Conservation (phyloP, 2,329 filamentous ascomycete species). For the Pseudogymnoascus sp. region DNA sequence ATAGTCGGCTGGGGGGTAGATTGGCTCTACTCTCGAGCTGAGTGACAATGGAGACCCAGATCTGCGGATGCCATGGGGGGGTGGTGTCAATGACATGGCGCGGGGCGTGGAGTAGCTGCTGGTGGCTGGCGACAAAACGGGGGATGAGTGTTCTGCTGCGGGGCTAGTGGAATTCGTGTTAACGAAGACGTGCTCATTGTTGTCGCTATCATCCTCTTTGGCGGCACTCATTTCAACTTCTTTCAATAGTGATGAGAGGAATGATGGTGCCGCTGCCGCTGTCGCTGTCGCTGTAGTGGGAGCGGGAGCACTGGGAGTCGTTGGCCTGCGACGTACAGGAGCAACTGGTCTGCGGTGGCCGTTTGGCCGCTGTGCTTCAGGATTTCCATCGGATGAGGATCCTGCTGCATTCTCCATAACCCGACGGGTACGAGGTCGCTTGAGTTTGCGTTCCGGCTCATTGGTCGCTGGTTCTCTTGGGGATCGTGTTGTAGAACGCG, state of each 20-base stretch:
- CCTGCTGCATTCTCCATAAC: constrained; percentile 44
- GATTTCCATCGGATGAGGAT: constrained; percentile 33
- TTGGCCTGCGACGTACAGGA: constrained; percentile 16
- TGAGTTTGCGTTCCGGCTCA: constrained; percentile 74
- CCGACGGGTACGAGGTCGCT: constrained; percentile 74
- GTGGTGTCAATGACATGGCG: constrained; percentile 60
- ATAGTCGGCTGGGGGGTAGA: constrained; percentile 67
- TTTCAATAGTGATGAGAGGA: constrained; percentile 77
- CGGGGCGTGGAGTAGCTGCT: constrained; percentile 60
- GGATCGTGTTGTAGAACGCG: constrained; percentile 60
- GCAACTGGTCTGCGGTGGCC: constrained; percentile 13
- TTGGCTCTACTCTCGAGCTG: constrained; percentile 63
- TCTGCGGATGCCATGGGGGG: constrained; percentile 51
- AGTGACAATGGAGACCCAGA: constrained; percentile 60
- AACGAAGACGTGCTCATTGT: constrained; percentile 16
- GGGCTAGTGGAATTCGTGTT: constrained; percentile 23
- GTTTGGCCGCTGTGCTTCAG: constrained; percentile 26
- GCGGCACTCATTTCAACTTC: constrained; percentile 67
- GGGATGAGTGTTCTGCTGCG: constrained; percentile 47
- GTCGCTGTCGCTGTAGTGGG: constrained; percentile 31
- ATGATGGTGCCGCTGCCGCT: constrained; percentile 58
- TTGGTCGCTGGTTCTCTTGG: constrained; percentile 55
- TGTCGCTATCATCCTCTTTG: constrained; percentile 46
- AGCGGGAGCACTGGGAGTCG: constrained; percentile 10
- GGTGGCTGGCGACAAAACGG: constrained; percentile 54